Evolutionary conservation across 768 basidiomycete genomes (phyloP), one percentile per base, ranked within the genome.

Genomic region (Tulasnella sp.): DNA sequence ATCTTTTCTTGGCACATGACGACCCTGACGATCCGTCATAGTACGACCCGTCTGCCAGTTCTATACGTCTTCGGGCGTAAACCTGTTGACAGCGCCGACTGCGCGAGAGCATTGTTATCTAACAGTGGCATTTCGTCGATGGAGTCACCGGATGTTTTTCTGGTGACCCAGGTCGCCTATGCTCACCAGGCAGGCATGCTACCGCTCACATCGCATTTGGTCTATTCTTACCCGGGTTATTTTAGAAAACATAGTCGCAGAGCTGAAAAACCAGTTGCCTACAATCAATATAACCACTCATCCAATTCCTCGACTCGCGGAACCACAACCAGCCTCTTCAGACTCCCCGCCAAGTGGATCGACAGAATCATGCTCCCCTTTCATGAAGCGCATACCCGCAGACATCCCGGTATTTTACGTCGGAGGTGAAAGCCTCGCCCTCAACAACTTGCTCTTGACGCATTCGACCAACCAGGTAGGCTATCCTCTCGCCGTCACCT

Each of bases 21-120:
- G n/a, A n/a, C n/a, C n/a, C n/a, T n/a, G n/a, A n/a, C n/a, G n/a
- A n/a, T n/a, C n/a, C 34, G 0, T 71, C 17, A 15, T 76, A 97
- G 96, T 79, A 92, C 93, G 14, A 93, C 92, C 31, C 89, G 95
- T 19, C 83, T 98, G 0, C 95, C 96, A 0, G 92, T 96, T 2
- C 88, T 96, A 39, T 98, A 97, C 82, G 89, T 98, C 42, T 95
- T 98, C 80, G 94, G 94, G 0, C 90, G 91, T 79, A 89, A 90
- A 76, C 78, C 83, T 0, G 82, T 97, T 40, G 89, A 94, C 78
- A 81, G 88, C 14, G n/a, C 64, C 12, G 81, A 85, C 76, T 91
- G 90, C 78, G 84, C 86, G 12, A 79, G 82, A 15, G 82, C 84
- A 64, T 79, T 92, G 17, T 71, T 83, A 22, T 80, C 82, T 22